These are phyloP conservation scores for Exophiala sp. DNA, from an alignment of 2,329 filamentous ascomycete species.

Conservation along the genomic window DNA sequence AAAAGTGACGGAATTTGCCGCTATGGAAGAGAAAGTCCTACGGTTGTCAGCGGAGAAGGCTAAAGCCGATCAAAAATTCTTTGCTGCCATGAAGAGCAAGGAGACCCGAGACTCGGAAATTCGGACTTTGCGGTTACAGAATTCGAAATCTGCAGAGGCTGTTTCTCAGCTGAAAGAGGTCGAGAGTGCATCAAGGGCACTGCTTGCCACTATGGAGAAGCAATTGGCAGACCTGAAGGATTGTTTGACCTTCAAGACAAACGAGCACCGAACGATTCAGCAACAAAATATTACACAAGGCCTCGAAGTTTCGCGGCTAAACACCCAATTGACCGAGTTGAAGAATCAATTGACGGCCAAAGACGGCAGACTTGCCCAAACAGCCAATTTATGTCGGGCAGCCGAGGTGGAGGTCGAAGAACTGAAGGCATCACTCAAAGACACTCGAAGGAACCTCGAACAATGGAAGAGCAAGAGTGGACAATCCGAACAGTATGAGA, in stretches of 20 bases:
- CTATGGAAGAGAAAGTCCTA: slow-evolving; percentile 73
- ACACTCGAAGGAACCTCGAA: slow-evolving; percentile 78
- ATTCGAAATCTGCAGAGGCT: slow-evolving; percentile 86
- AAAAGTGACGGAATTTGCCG: slow-evolving; percentile 74
- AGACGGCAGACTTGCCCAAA: slow-evolving; percentile 65
- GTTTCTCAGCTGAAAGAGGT: slow-evolving; percentile 90
- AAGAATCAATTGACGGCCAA: slow-evolving; percentile 71
- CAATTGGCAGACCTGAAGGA: slow-evolving; percentile 81
- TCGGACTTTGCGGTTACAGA: slow-evolving; percentile 73
- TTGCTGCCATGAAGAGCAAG: slow-evolving; percentile 89
- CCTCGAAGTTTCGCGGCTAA: slow-evolving; percentile 61
- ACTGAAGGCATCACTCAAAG: slow-evolving; percentile 71
- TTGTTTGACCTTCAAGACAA: slow-evolving; percentile 65
- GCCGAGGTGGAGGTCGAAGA: slow-evolving; percentile 72
- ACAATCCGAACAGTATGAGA: slow-evolving; percentile 28
- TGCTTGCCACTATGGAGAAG: slow-evolving; percentile 84
- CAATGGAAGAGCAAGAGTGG: slow-evolving; percentile 61
- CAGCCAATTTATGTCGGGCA: slow-evolving; percentile 59
- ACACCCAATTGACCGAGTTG: slow-evolving; percentile 72
- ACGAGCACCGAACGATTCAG: slow-evolving; percentile 73
- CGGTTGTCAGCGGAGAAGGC: slow-evolving; percentile 81
- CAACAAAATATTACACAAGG: slow-evolving; percentile 66
- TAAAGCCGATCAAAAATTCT: slow-evolving; percentile 97
- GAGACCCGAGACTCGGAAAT: slow-evolving; percentile 81
- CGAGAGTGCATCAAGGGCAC: slow-evolving; percentile 69